Base-by-base conservation (phyloP, 768 basidiomycete genomes). In the Rhodotorula taiwanensis region DNA sequence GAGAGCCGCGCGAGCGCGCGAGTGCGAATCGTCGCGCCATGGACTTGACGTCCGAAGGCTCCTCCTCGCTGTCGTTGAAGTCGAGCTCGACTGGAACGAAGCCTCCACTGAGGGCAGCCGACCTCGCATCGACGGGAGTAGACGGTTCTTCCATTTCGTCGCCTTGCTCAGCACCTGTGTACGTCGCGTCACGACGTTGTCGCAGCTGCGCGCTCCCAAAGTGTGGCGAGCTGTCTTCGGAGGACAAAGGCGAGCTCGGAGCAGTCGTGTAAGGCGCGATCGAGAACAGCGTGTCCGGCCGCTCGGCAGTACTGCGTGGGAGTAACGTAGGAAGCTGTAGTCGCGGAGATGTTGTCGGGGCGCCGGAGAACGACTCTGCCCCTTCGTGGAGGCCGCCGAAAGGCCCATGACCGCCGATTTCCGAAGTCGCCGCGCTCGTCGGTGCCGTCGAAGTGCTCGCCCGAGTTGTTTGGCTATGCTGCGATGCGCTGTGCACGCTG, bases 211-310 rank as follows among this genome's bases (percentile, higher is more conserved):
- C n/a, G n/a, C n/a, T n/a, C n/a, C n/a, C n/a, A n/a, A n/a, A n/a
- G n/a, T n/a, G n/a, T n/a, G n/a, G n/a, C n/a, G n/a, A n/a, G n/a
- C n/a, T n/a, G n/a, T n/a, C n/a, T n/a, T n/a, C n/a, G n/a, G n/a
- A n/a, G n/a, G n/a, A n/a, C n/a, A n/a, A n/a, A n/a, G 64, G 58
- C 16, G 58, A 60, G 18, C 54, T 56, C 3, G 58, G 64, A 0
- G 64, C 64, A 0, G 64, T 65, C n/a, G 42, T 53, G 43, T 57
- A 62, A 2, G 60, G 55, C 3, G 60, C 65, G 41, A 58, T 56
- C 25, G 58, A 51, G 52, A 58, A 58, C 47, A 58, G 30, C 2
- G 65, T 66, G 15, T 62, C 60, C 1, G 60, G 60, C 4, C 66
- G 57, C 34, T 28, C 21, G 2, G 5, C n/a, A 0, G 47, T 14